These are phyloP conservation scores for Nigrograna mackinnonii DNA, from an alignment of 2,329 filamentous ascomycete genomes.

Conservation along the genomic window DNA sequence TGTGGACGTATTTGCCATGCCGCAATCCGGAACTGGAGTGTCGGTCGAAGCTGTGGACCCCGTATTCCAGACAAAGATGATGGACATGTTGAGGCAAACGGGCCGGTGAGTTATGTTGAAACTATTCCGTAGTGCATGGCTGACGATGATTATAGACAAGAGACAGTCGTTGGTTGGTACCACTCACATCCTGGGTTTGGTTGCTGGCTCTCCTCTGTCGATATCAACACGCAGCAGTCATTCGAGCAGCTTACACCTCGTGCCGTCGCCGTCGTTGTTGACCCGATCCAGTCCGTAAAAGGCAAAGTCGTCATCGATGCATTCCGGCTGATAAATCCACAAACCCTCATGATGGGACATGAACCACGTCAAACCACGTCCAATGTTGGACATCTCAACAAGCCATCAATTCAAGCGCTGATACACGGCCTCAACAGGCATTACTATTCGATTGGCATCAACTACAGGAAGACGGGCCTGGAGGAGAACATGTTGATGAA, in stretches of 20 bases:
- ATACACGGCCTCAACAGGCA: constrained; percentile 98
- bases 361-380: constrained; percentile 97
- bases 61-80: constrained; percentile 99
- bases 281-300: constrained; percentile 98
- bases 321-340: constrained; percentile 97
- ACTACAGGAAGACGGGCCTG: constrained; percentile 95
- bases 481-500: constrained; percentile 99
- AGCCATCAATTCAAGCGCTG: constrained; percentile 98
- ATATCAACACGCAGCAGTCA: constrained; percentile 99
- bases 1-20: constrained; percentile 99
- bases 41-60: constrained; percentile 98
- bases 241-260: constrained; percentile 98
- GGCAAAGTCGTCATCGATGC: constrained; percentile 99
- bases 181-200: constrained; percentile 99
- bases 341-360: constrained; percentile 96
- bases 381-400: constrained; percentile 97
- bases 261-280: constrained; percentile 95
- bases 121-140: background rate
- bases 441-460: constrained; percentile 99
- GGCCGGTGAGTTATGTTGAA: constrained; percentile 66
- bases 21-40: constrained; percentile 96
- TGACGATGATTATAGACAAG: constrained; percentile 64
- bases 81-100: constrained; percentile 99
- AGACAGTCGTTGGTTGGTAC: constrained; percentile 99
- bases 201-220: constrained; percentile 97